These are phyloP conservation scores for Microcyclosporella mali DNA, from an alignment of 2,329 filamentous ascomycete genomes.

Conservation along the genomic window DNA sequence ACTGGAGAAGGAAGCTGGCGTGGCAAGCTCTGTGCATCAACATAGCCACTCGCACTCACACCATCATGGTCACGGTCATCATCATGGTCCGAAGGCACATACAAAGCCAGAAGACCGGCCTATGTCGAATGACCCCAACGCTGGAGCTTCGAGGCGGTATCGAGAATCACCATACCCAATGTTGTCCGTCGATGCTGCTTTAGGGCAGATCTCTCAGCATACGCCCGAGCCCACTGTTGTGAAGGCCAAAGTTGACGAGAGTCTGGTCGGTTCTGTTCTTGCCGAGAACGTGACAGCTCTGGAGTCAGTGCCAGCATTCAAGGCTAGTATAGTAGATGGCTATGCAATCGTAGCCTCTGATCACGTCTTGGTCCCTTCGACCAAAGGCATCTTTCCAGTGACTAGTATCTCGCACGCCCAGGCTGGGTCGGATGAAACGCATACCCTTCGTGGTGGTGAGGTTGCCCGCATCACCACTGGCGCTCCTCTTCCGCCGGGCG, in stretches of 20 bases:
- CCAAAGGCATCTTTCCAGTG: slow-evolving; percentile 80
- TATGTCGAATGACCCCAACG: slow-evolving; percentile 54
- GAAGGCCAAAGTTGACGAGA: slow-evolving; percentile 55
- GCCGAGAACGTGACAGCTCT: slow-evolving; percentile 73
- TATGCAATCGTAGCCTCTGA: slow-evolving; percentile 69
- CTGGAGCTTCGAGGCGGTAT: slow-evolving; percentile 62
- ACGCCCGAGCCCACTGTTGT: slow-evolving; percentile 59
- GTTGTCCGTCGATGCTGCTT: slow-evolving; percentile 76
- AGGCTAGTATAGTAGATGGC: slow-evolving; percentile 93
- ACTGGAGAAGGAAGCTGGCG: slow-evolving; percentile 74
- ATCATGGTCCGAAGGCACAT: slow-evolving; percentile 61
- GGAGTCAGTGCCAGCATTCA: slow-evolving; percentile 85
- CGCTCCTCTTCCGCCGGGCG: slow-evolving; percentile 79
- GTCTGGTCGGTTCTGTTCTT: slow-evolving; percentile 69
- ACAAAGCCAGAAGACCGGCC: slow-evolving; percentile 56
- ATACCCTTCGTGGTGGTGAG: slow-evolving; percentile 62
- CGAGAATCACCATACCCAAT: slow-evolving; percentile 88
- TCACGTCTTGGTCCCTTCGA: slow-evolving; percentile 43
- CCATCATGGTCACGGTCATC: slow-evolving; percentile 43
- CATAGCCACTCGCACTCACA: slow-evolving; percentile 42
- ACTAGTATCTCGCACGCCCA: slow-evolving; percentile 80
- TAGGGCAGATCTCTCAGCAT: slow-evolving; percentile 64
- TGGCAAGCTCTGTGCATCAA: slow-evolving; percentile 21
- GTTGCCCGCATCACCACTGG: slow-evolving; percentile 92
- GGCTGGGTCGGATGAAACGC: slow-evolving; percentile 56